A percentile compares a stretch with the other conserved stretches of the same genome.
phyloP scores from a whole-genome alignment of 495 filamentous ascomycete genomes.

The Penicillium salamii region DNA sequence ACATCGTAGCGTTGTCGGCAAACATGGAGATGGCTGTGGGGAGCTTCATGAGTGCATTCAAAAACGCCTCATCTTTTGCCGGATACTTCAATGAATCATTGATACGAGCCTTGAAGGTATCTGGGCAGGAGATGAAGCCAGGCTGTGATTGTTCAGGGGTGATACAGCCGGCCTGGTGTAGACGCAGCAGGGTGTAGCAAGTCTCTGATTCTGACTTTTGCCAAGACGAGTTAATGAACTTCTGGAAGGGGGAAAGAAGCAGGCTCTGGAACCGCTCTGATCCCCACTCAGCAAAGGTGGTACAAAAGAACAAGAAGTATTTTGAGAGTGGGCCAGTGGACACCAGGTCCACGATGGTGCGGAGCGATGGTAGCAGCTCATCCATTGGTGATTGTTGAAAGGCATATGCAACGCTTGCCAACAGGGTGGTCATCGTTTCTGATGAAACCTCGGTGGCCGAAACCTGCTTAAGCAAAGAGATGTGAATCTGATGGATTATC shows the following conservation, averaged over 20 bases:
- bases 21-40: slow-evolving; percentile 36
- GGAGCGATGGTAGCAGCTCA: slow-evolving; percentile 65
- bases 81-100: slow-evolving; percentile 57
- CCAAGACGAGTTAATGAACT: slow-evolving; percentile 76
- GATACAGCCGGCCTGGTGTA: slow-evolving; percentile 54
- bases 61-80: slow-evolving; percentile 27
- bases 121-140: slow-evolving; percentile 58
- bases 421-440: slow-evolving; percentile 53
- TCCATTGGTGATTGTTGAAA: slow-evolving; percentile 79
- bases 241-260: slow-evolving; percentile 77
- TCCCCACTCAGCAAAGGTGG: slow-evolving; percentile 69
- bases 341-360: slow-evolving; percentile 59
- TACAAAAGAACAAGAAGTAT: slow-evolving; percentile 81
- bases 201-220: slow-evolving; percentile 62
- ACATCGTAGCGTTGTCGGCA: slow-evolving; percentile 30
- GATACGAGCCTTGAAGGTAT: slow-evolving; percentile 68
- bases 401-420: slow-evolving; percentile 62
- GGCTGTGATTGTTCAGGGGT: slow-evolving; percentile 44
- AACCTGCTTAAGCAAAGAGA: slow-evolving; percentile 50
- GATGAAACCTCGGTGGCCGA: slow-evolving; percentile 38
- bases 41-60: slow-evolving; percentile 42
- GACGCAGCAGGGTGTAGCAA: slow-evolving; percentile 64
- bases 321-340: slow-evolving; percentile 57
- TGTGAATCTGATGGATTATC: slow-evolving; percentile 53
- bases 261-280: slow-evolving; percentile 73